Percentiles rank a stretch among this genome's conserved stretches.
Evolutionary conservation across 345 rosid genomes (phyloP).

Genomic region (Leavenworthia alabamica): DNA sequence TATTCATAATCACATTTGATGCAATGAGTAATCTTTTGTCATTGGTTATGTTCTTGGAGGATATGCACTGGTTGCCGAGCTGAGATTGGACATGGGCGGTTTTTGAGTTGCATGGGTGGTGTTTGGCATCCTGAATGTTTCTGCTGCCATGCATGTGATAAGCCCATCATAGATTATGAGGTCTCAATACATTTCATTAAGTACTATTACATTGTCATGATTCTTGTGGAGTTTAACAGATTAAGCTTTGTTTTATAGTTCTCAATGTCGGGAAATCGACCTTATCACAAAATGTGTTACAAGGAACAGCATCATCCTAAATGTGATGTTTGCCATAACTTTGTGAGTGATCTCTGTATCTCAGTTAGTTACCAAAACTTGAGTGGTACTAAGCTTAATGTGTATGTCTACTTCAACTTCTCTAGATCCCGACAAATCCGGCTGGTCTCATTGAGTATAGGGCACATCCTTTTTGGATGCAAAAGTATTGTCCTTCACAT

Average conservation of each 20-base stretch:
- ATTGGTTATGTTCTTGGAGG: conserved; percentile 34
- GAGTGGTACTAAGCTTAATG: not conserved
- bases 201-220: conserved; percentile 4
- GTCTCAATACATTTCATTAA: conserved; percentile 28
- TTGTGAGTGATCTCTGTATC: conserved; percentile 48
- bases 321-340: conserved; percentile 84
- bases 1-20: not conserved
- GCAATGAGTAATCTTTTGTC: not conserved
- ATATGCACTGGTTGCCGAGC: conserved; percentile 62
- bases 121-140: conserved; percentile 93
- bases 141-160: conserved; percentile 65
- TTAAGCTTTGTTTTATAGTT: conserved; percentile 36
- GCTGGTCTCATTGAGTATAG: conserved; percentile 65
- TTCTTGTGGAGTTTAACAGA: conserved; percentile 20
- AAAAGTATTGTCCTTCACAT: conserved; percentile 90
- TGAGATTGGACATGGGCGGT: conserved; percentile 70
- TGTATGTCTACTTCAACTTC: not conserved
- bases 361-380: not conserved
- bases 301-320: conserved; percentile 77
- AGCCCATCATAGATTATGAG: conserved; percentile 71
- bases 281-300: conserved; percentile 81
- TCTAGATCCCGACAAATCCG: conserved; percentile 66
- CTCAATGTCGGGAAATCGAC: conserved; percentile 59
- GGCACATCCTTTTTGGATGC: conserved; percentile 79
- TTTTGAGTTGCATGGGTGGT: conserved; percentile 62